Conservation (phyloP, 495 filamentous ascomycete species). For the Annulohypoxylon nitens region DNA sequence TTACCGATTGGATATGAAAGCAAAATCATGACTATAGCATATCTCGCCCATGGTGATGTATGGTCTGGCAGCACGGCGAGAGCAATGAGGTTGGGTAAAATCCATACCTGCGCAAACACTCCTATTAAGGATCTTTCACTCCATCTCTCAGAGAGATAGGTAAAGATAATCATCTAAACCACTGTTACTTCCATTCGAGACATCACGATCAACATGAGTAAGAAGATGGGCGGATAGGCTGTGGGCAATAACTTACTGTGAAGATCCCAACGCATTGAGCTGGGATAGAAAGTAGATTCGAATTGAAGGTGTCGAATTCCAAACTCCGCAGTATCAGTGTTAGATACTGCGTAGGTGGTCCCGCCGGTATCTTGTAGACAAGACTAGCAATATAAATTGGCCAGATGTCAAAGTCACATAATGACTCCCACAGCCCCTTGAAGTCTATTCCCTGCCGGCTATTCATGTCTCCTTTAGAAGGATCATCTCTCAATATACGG, state of each 20-base stretch:
- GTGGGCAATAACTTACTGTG: conserved; percentile 20
- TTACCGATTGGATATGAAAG: conserved; percentile 55
- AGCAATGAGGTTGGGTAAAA: conserved; percentile 65
- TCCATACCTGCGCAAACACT: conserved; percentile 66
- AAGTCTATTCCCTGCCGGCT: conserved; percentile 71
- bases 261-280: conserved; percentile 28
- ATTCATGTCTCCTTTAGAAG: conserved; percentile 72
- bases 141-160: conserved; percentile 68
- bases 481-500: conserved; percentile 77
- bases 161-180: conserved; percentile 55
- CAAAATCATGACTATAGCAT: conserved; percentile 63
- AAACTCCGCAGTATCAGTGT: conserved; percentile 70
- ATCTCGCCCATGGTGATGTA: conserved; percentile 61
- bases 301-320: conserved; percentile 75
- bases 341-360: conserved; percentile 68
- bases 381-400: conserved; percentile 75
- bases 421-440: conserved; percentile 66
- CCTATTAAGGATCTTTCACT: conserved; percentile 67
- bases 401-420: conserved; percentile 80
- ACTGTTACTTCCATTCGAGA: conserved; percentile 21
- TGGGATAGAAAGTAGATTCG: conserved; percentile 78
- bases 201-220: background rate
- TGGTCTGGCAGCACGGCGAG: conserved; percentile 57
- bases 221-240: conserved; percentile 17
- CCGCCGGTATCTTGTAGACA: conserved; percentile 66